Evolutionary conservation across 352 stramenopile species (phyloP), one percentile per base, ranked within the genome.

Genomic region (Phytophthora kernoviae): DNA sequence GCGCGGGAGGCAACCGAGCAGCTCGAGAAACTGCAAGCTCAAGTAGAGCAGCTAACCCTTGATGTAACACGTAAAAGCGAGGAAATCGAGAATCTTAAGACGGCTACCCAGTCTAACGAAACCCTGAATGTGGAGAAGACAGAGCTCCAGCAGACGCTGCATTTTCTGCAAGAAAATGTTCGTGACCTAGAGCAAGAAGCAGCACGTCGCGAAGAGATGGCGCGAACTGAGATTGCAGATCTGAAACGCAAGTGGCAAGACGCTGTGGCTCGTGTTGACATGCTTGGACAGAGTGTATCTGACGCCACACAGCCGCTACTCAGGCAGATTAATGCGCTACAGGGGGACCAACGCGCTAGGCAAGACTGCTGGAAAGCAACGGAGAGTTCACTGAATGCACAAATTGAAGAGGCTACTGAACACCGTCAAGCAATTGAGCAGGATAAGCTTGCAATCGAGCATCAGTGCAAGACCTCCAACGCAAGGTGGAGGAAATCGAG

Each of bases 211-310:
- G 85, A 92, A 54, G 81, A 92, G 18, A 81, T 73, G 58, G 60
- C 78, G 10, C 75, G 83, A 5, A 37, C 63, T 10, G 81, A 91
- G 50, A 77, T 88, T 40, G 27, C 65, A 10, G 70, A 82, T 27
- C 49, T 90, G 40, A 94, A 92, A 62, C 70, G 70, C n/a, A 91
- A 92, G 61, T 94, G 83, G 81, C 80, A 92, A 49, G 81, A 90
- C 12, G 83, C 83, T 0, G 63, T 91, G n/a, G 63, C 47, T 15
- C 78, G 81, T 17, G 78, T 94, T 33, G 85, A 94, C 22, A 62
- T 74, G 49, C 65, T 94, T 21, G 83, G 81, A 0, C 75, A 87
- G 30, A 88, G 78, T 43, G 65, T 92, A 11, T 84, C 70, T 0
- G 85, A 92, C 30, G 83, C 85, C 2, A 93, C 85, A 9, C 78